Evolutionary conservation across 78 protist species (phyloP), one percentile per base, ranked within the genome.

Genomic region (Cavenderia fasciculata): DNA sequence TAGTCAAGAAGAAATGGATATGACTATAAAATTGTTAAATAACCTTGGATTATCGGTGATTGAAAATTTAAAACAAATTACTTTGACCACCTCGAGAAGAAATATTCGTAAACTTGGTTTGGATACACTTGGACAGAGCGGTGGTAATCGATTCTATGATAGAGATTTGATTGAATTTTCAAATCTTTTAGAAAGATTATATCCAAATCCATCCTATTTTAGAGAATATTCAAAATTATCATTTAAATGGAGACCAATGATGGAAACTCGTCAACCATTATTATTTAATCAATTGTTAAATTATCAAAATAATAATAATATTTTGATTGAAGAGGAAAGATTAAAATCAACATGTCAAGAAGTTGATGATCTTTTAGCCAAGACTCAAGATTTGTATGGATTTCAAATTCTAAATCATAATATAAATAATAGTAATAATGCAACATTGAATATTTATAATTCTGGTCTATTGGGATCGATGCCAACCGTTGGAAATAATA

Each of bases 141-240:
- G n/a, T n/a, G n/a, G n/a, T n/a, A n/a, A n/a, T n/a, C n/a, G n/a
- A n/a, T n/a, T n/a, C n/a, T n/a, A n/a, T n/a, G n/a, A n/a, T n/a
- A n/a, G n/a, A n/a, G n/a, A n/a, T n/a, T 38, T 82, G 1, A 41
- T 82, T 21, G 65, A 49, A 0, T 82, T 82, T n/a, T 33, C 69
- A n/a, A 56, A 52, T 34, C 72, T 56, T 40, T 25, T 82, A 12
- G 90, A 82, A 2, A 56, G 21, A 29, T 70, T 82, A 2, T 82
- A 82, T 68, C 90, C 90, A 12, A 68, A 68, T 47, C 44, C 61
- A 10, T 62, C 74, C 4, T 82, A 68, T 31, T 74, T 68, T 56
- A 36, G 90, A 11, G 90, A 82, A 38, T 82, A 68, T 46, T 82
- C 90, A 54, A 46, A 70, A 27, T 25, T 82, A 36, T 82, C 90